Base-by-base conservation (phyloP, 2,329 filamentous ascomycete genomes). In the Fusarium xylarioides region DNA sequence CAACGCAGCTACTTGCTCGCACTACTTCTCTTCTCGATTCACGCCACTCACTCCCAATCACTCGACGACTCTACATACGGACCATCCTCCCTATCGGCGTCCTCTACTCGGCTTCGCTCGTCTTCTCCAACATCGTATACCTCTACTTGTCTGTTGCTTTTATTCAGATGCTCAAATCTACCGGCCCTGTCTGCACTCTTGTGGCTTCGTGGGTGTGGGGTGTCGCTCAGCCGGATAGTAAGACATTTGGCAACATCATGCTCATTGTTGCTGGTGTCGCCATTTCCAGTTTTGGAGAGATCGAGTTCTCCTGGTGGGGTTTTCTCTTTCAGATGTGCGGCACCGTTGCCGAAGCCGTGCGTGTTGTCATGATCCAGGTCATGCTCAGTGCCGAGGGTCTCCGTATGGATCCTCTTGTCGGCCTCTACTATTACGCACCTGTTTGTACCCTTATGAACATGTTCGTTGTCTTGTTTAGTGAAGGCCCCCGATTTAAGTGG, bases 371-470 rank as follows among this genome's bases (percentile, higher is more conserved):
- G 92, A 93, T 96, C 64, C 92, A 97, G 84, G 90, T 92, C 68
- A 87, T 97, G 76, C 89, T 97, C 57, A 93, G 91, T 79, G 91
- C 88, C 38, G 88, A 92, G 56, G 93, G 94, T 49, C 81, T 93
- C 84, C 94, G 93, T 86, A 96, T 97, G 94, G 93, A 96, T 79
- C 93, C 94, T 40, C 88, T 97, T 40, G 93, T 96, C 70, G 94
- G 93, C 37, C 88, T 97, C 28, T 97, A 97, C 87, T 97, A 97
- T 86, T 97, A 94, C 80, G 94, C 94, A 2, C 94, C 94, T 10
- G 91, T 94, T 54, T 97, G 94, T 82, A 92, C 93, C 54, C 82
- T 91, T 77, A 94, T 95, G 91, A 97, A 97, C 83, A 85, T 92
- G 63, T 76, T 92, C 42, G 90, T 94, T 38, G 90, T 92, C 69